Evolutionary conservation across 2,329 filamentous ascomycete genomes (phyloP).

Genomic region (Trichoderma atroviride): DNA sequence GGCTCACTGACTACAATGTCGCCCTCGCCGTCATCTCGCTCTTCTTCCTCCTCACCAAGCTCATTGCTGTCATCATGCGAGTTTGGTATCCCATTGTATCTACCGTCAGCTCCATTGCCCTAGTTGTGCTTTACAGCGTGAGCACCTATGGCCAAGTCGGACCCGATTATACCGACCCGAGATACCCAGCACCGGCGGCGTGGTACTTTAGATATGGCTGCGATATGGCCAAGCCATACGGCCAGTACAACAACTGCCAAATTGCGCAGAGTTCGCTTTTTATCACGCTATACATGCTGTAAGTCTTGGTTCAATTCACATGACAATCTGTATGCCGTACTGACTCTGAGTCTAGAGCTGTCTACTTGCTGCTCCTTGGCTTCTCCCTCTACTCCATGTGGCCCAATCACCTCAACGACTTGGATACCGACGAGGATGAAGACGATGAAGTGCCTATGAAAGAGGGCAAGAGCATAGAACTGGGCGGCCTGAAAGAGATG

Average conservation of each 20-base stretch:
- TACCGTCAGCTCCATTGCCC: constrained; percentile 57
- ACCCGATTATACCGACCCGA: constrained; percentile 69
- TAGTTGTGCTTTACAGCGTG: constrained; percentile 65
- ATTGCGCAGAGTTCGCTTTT: constrained; percentile 70
- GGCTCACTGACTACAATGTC: constrained; percentile 75
- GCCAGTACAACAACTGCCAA: constrained; percentile 61
- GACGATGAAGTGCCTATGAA: constrained; percentile 40
- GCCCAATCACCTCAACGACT: constrained; percentile 58
- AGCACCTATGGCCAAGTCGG: constrained; percentile 72
- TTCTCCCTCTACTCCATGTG: constrained; percentile 62
- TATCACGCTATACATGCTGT: constrained; percentile 68
- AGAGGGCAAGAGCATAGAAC: constrained; percentile 53
- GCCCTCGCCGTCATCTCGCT: constrained; percentile 74
- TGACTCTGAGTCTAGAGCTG: constrained; percentile 30
- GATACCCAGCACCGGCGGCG: constrained; percentile 62
- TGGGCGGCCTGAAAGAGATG: constrained; percentile 59
- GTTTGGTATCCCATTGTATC: constrained; percentile 69
- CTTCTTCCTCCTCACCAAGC: constrained; percentile 74
- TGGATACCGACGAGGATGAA: constrained; percentile 46
- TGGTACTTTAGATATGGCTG: constrained; percentile 79
- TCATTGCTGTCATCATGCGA: constrained; percentile 70
- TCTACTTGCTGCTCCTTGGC: constrained; percentile 62
- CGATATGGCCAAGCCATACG: constrained; percentile 57
- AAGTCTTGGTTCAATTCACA: constrained; percentile 41
- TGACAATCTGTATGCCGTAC: neutral